Percentiles rank a stretch among this genome's conserved stretches.
Conservation (phyloP, 768 basidiomycete species). For the Rhodosporidiobolus odoratus region DNA sequence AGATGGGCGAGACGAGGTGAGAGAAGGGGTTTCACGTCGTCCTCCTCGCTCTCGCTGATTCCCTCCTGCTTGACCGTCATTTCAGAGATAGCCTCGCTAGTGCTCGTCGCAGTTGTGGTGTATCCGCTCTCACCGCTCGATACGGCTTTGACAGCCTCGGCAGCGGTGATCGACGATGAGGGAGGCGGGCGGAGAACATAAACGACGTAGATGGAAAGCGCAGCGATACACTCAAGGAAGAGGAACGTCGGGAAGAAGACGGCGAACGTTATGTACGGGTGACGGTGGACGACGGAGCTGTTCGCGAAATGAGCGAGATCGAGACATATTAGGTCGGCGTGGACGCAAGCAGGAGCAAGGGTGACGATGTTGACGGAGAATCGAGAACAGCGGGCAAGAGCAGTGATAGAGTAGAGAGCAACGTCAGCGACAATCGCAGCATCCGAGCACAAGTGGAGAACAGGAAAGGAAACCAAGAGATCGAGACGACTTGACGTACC, state of each 20-base stretch:
- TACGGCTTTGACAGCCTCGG: background rate
- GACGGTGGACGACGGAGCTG: constrained; percentile 5
- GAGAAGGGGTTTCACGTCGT: constrained; percentile 1
- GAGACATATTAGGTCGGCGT: background rate
- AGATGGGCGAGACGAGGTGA: background rate
- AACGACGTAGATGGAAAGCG: constrained; percentile 10
- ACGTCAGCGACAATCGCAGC: background rate
- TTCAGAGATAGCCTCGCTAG: background rate
- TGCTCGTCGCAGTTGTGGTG: background rate
- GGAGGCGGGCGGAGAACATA: background rate
- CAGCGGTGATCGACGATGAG: no score
- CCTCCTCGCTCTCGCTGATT: background rate
- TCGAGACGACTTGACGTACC: background rate
- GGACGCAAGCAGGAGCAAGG: background rate
- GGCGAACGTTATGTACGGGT: constrained; percentile 16
- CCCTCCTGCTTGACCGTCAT: background rate
- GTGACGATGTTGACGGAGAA: background rate
- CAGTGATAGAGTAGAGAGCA: background rate
- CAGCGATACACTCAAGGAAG: constrained; percentile 15
- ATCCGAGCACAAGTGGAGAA: background rate
- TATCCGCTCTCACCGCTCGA: background rate
- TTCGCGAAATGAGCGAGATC: background rate
- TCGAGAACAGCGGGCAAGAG: background rate
- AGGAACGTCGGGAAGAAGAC: constrained; percentile 29
- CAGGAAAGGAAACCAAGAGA: background rate